phyloP scores from a whole-genome alignment of 1,139 yeast genomes.

The Candida freyschussii region DNA sequence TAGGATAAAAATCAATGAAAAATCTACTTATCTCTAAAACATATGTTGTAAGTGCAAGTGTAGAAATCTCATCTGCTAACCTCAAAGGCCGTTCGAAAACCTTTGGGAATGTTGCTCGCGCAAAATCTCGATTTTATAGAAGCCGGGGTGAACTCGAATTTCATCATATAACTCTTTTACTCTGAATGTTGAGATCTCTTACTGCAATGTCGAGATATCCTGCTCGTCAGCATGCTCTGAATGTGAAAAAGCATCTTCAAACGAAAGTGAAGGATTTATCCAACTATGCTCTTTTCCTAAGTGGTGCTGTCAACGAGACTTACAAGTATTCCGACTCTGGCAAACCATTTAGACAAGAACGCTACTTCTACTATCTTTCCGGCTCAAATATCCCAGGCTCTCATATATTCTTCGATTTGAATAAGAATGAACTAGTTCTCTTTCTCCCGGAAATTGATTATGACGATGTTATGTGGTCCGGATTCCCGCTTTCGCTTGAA shows the following conservation, averaged over 20 bases:
- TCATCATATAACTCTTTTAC: no score
- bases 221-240: constrained; percentile 64
- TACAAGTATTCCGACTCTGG: constrained; percentile 80
- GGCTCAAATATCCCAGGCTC: constrained; percentile 85
- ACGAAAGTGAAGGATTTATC: constrained; percentile 22
- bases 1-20: no score
- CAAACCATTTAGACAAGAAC: constrained; percentile 77
- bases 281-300: constrained; percentile 45
- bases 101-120: no score
- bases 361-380: constrained; percentile 81
- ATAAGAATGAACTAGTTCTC: constrained; percentile 53
- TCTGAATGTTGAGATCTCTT: constrained; percentile 5
- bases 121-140: no score
- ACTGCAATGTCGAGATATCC: constrained; percentile 49
- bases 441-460: constrained; percentile 79
- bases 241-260: constrained; percentile 43
- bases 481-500: constrained; percentile 67
- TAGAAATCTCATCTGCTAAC: no score
- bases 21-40: no score
- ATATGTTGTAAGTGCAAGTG: no score
- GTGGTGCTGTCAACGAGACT: constrained; percentile 59
- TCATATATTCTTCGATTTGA: constrained; percentile 56
- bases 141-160: no score
- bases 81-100: no score
- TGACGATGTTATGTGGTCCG: constrained; percentile 97